These are phyloP conservation scores for Euphorbia corollata DNA, from an alignment of 441 rosid species.

Conservation along the genomic window DNA sequence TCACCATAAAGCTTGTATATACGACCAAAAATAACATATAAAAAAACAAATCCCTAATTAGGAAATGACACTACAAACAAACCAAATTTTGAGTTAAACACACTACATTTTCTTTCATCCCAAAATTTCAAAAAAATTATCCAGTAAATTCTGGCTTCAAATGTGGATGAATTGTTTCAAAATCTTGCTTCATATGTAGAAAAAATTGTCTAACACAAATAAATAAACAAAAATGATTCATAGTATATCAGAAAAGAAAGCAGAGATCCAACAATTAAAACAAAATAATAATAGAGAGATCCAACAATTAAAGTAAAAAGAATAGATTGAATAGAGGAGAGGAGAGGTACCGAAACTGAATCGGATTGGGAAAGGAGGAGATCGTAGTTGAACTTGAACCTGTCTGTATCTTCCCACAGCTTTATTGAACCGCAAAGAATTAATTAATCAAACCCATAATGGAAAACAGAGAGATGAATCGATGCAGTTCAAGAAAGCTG, in stretches of 20 bases:
- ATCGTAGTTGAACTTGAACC: slow-evolving; percentile 29
- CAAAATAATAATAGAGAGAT: not conserved
- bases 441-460: not conserved
- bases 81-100: not conserved
- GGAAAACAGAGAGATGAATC: not conserved
- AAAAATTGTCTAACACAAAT: not conserved
- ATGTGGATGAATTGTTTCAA: too few species aligned
- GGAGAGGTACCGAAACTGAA: not conserved
- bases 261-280: not conserved
- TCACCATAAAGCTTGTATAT: slow-evolving; percentile 4
- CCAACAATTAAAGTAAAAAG: too few species aligned
- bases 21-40: slow-evolving; percentile 2
- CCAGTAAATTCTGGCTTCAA: too few species aligned
- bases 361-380: not conserved
- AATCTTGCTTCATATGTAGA: too few species aligned
- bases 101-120: not conserved
- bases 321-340: slow-evolving; percentile 8
- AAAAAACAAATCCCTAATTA: not conserved
- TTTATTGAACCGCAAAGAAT: slow-evolving; percentile 76
- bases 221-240: not conserved
- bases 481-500: slow-evolving; percentile 99
- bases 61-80: not conserved
- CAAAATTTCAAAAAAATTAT: not conserved
- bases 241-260: not conserved
- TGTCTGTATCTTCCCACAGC: slow-evolving; percentile 96